Evolutionary conservation across 2,329 filamentous ascomycete genomes (phyloP).

Genomic region (Colletotrichum lentis): DNA sequence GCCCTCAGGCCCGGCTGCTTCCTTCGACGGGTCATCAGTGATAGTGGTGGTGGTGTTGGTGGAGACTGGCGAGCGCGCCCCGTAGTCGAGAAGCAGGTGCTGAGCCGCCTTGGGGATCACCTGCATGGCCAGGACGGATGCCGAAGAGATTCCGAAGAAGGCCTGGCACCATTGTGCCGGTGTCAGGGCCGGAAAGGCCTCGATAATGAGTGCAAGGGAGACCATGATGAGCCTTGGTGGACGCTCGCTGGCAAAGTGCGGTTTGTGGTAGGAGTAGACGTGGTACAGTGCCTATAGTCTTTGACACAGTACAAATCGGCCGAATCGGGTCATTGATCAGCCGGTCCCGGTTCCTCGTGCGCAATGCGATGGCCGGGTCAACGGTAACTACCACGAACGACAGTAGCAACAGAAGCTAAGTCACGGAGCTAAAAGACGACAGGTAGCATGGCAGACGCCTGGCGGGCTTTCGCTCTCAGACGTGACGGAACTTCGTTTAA

Average conservation of each 20-base stretch:
- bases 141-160: slow-evolving; percentile 56
- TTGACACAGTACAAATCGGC: slow-evolving; percentile 1
- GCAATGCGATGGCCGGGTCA: neutral
- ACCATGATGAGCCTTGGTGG: slow-evolving; percentile 9
- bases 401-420: neutral
- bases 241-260: neutral
- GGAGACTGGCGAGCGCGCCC: slow-evolving; percentile 52
- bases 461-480: neutral
- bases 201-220: slow-evolving; percentile 18
- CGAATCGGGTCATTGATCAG: slow-evolving; percentile 15
- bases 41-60: slow-evolving; percentile 42
- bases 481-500: neutral
- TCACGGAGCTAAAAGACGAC: neutral
- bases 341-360: neutral
- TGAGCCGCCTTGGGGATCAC: slow-evolving; percentile 55
- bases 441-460: neutral
- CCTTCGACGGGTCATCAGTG: slow-evolving; percentile 32
- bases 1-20: slow-evolving; percentile 19
- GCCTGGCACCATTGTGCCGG: slow-evolving; percentile 52
- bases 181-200: slow-evolving; percentile 13
- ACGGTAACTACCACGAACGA: neutral
- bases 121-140: slow-evolving; percentile 53
- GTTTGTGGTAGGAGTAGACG: neutral
- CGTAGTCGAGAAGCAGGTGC: slow-evolving; percentile 59
- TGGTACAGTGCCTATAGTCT: neutral